Evolutionary conservation across 495 filamentous ascomycete genomes (phyloP).

Genomic region (Hyaloscypha hepaticicola): DNA sequence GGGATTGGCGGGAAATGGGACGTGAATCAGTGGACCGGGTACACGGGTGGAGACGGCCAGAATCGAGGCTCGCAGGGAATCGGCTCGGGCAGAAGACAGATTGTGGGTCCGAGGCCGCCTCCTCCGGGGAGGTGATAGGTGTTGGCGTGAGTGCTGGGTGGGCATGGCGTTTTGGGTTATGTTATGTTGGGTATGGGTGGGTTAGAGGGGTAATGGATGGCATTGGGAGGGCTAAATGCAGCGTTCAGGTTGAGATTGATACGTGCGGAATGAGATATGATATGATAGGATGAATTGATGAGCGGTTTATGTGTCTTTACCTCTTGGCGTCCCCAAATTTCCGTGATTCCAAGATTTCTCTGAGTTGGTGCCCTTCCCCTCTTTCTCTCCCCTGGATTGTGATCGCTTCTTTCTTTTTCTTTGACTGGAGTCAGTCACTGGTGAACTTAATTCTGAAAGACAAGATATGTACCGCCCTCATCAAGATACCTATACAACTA

Average conservation of each 20-base stretch:
- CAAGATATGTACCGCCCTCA: too few species aligned
- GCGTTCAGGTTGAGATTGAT: background rate
- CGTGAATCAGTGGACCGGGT: slow-evolving; percentile 82
- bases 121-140: slow-evolving; percentile 34
- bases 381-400: too few species aligned
- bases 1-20: slow-evolving; percentile 72
- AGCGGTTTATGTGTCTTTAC: background rate
- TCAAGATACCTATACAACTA: too few species aligned
- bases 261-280: slow-evolving; percentile 1
- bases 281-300: slow-evolving; percentile 11
- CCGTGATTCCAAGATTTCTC: too few species aligned
- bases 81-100: slow-evolving; percentile 74
- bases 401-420: too few species aligned
- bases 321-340: background rate
- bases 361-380: background rate
- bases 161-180: background rate
- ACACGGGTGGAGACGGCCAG: slow-evolving; percentile 79
- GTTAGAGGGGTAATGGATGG: background rate
- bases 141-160: background rate
- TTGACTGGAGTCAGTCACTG: too few species aligned
- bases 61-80: slow-evolving; percentile 70
- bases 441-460: too few species aligned
- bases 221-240: background rate
- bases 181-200: background rate
- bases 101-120: slow-evolving; percentile 74